A percentile compares a stretch with the other conserved stretches of the same genome.
Evolutionary conservation across 108 stramenopile genomes (phyloP).

Genomic region (Pseudonitzschia delicatissima): DNA sequence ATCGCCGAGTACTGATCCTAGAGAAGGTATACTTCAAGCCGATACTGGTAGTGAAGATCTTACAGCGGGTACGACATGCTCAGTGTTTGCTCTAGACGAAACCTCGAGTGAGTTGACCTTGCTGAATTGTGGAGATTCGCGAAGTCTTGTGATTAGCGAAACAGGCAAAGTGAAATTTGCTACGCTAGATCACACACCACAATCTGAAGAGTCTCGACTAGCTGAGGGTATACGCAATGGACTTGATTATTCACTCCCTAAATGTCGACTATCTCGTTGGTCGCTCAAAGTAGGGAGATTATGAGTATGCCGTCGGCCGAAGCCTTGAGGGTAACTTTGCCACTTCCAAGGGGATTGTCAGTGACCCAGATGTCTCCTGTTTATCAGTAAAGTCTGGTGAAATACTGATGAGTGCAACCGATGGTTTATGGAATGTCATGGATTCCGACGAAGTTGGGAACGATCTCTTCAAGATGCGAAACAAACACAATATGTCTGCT

Average conservation of each 20-base stretch:
- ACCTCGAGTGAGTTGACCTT: constrained; percentile 52
- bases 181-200: constrained; percentile 74
- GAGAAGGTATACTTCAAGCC: constrained; percentile 64
- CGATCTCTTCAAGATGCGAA: constrained; percentile 51
- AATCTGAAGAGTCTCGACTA: constrained; percentile 53
- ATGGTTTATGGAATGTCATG: constrained; percentile 84
- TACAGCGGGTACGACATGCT: constrained; percentile 70
- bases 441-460: constrained; percentile 68
- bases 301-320: constrained; percentile 67
- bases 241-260: constrained; percentile 56
- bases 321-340: constrained; percentile 70
- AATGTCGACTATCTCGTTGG: constrained; percentile 52
- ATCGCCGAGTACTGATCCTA: constrained; percentile 69
- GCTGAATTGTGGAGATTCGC: constrained; percentile 79
- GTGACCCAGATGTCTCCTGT: constrained; percentile 56
- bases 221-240: constrained; percentile 44
- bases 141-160: constrained; percentile 49
- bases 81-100: constrained; percentile 53
- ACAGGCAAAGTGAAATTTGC: constrained; percentile 47
- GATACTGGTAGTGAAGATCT: constrained; percentile 57
- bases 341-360: constrained; percentile 76
- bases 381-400: constrained; percentile 37
- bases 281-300: constrained; percentile 61
- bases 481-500: constrained; percentile 37
- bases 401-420: constrained; percentile 58